These are phyloP conservation scores for Austroboletus olivaceoglutinosus DNA, from an alignment of 1,284 basidiomycete species.

Conservation along the genomic window DNA sequence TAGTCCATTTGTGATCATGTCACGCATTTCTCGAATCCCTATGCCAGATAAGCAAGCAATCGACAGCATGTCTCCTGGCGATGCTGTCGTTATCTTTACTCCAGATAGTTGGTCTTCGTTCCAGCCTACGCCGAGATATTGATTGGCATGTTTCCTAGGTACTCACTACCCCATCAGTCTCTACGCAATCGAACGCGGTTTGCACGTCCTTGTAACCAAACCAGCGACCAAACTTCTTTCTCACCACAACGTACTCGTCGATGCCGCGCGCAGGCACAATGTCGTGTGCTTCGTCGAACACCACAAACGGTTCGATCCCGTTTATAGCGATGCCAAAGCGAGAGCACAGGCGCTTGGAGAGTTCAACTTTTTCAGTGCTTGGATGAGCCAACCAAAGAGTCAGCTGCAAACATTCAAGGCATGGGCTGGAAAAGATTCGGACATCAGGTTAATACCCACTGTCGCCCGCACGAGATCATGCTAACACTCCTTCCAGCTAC, in stretches of 20 bases:
- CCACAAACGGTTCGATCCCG: constrained; percentile 87
- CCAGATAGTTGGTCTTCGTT: constrained; percentile 64
- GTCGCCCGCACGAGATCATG: not conserved
- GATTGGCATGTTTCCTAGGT: constrained; percentile 45
- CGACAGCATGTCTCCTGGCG: constrained; percentile 72
- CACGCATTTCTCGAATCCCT: constrained; percentile 5
- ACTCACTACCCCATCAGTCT: constrained; percentile 86
- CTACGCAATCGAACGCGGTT: constrained; percentile 79
- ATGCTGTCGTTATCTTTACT: constrained; percentile 87
- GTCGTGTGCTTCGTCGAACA: constrained; percentile 92
- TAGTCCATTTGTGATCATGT: constrained; percentile 1
- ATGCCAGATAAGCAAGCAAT: constrained; percentile 84
- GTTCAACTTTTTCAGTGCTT: constrained; percentile 88
- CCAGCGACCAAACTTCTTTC: constrained; percentile 85
- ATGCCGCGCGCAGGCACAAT: constrained; percentile 72
- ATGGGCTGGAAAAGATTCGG: constrained; percentile 92
- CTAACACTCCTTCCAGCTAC: constrained; percentile 53
- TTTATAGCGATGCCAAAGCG: constrained; percentile 85
- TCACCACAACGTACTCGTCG: constrained; percentile 78
- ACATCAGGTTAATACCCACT: constrained; percentile 62
- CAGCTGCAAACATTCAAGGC: constrained; percentile 92
- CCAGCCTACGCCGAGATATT: not conserved
- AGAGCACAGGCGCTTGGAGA: constrained; percentile 78
- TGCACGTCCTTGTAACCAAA: constrained; percentile 92
- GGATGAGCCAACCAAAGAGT: constrained; percentile 95